These are phyloP conservation scores for Ceratocystis cubensis DNA, from an alignment of 2,329 filamentous ascomycete genomes.

Conservation along the genomic window DNA sequence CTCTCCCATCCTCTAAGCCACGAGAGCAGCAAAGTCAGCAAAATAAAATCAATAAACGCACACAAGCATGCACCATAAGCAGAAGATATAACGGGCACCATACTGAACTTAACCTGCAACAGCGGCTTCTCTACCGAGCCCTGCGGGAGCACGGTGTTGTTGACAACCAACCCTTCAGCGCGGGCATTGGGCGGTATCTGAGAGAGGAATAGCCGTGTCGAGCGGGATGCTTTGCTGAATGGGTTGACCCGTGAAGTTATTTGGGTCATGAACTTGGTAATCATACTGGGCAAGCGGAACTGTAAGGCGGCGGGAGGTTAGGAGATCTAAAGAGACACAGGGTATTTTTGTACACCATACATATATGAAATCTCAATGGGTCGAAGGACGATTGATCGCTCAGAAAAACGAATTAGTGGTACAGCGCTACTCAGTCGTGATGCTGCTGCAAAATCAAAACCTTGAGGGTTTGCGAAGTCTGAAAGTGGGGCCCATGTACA, in stretches of 20 bases:
- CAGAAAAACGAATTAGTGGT: background rate
- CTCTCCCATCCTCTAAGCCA: slow-evolving; percentile 72
- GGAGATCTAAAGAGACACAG: background rate
- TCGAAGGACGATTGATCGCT: background rate
- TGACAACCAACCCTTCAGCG: slow-evolving; percentile 59
- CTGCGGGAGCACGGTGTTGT: slow-evolving; percentile 61
- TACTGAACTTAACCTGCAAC: slow-evolving; percentile 78
- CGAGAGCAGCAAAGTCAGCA: background rate
- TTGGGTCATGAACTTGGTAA: slow-evolving; percentile 75
- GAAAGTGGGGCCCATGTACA: slow-evolving; percentile 4
- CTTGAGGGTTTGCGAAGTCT: background rate
- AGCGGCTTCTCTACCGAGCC: slow-evolving; percentile 54
- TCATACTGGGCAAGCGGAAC: slow-evolving; percentile 43
- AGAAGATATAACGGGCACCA: slow-evolving; percentile 25
- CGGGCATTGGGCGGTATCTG: slow-evolving; percentile 71
- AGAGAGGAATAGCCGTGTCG: slow-evolving; percentile 78
- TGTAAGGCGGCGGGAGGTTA: background rate
- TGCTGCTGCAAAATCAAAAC: background rate
- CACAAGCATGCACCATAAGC: background rate
- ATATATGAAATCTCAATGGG: too few species aligned
- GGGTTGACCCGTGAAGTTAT: slow-evolving; percentile 85
- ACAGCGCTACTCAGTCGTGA: background rate
- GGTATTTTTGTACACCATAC: background rate
- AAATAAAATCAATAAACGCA: background rate
- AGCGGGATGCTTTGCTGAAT: slow-evolving; percentile 66